Evolutionary conservation across 768 basidiomycete species (phyloP).

Genomic region (Austroboletus festivus): DNA sequence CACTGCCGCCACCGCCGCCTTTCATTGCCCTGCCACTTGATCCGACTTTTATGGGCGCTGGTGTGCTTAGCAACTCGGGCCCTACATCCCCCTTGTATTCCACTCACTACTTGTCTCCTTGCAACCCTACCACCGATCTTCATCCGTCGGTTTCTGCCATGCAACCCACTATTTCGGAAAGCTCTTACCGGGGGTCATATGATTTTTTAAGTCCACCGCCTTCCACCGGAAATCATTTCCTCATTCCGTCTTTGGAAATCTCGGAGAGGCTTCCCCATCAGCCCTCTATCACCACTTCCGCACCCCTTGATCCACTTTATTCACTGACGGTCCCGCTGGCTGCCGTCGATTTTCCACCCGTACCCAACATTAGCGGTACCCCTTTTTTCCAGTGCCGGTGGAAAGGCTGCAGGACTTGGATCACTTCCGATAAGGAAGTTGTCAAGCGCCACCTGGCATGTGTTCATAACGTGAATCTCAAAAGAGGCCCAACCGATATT

Average conservation of each 20-base stretch:
- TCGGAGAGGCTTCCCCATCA: background rate
- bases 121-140: background rate
- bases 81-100: background rate
- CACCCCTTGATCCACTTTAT: background rate
- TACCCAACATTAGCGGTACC: background rate
- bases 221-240: background rate
- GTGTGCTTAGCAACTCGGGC: background rate
- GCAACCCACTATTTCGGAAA: background rate
- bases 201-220: background rate
- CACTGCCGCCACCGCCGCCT: background rate
- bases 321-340: slow-evolving; percentile 5
- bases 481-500: background rate
- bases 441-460: slow-evolving; percentile 13
- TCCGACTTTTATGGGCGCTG: background rate
- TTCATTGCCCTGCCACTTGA: slow-evolving; percentile 3
- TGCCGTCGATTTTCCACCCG: slow-evolving; percentile 7
- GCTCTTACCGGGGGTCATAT: background rate
- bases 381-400: slow-evolving; percentile 22
- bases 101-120: background rate
- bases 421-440: slow-evolving; percentile 13
- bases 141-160: background rate
- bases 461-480: slow-evolving; percentile 9
- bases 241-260: background rate
- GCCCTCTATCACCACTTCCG: background rate
- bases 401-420: slow-evolving; percentile 16